phyloP scores from a whole-genome alignment of 495 filamentous ascomycete genomes.

The Aspergillus steynii region DNA sequence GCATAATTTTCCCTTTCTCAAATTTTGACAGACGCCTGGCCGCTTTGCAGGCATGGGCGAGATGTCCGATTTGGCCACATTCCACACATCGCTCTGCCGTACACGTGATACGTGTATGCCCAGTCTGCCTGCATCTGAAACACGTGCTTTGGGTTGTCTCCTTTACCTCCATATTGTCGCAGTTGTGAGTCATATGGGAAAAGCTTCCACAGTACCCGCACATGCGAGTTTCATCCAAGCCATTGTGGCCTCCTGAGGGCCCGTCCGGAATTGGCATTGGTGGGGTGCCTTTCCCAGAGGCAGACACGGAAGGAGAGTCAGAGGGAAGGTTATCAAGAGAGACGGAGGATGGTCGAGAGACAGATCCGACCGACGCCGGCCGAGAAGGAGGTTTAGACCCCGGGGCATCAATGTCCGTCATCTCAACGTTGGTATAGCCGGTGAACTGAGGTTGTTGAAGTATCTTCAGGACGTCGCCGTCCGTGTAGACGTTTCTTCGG shows the following conservation, averaged over 20 bases:
- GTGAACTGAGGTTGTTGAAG: constrained; percentile 52
- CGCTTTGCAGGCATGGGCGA: constrained; percentile 32
- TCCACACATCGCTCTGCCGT: constrained; percentile 42
- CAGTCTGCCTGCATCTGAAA: constrained; percentile 41
- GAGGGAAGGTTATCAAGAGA: constrained; percentile 24
- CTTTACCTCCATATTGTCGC: constrained; percentile 47
- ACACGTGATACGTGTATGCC: constrained; percentile 43
- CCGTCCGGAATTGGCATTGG: constrained; percentile 29
- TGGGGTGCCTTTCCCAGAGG: constrained; percentile 28
- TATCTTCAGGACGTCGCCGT: constrained; percentile 60
- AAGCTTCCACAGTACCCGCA: constrained; percentile 52
- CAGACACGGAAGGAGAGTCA: constrained; percentile 30
- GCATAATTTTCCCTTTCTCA: constrained; percentile 31
- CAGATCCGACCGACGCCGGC: constrained; percentile 17
- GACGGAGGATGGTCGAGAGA: constrained; percentile 29
- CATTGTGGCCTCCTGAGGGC: constrained; percentile 47
- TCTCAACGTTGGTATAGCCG: constrained; percentile 48
- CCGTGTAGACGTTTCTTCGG: constrained; percentile 70
- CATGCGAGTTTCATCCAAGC: constrained; percentile 41
- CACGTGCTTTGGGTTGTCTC: constrained; percentile 40
- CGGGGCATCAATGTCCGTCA: constrained; percentile 39
- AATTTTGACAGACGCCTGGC: constrained; percentile 34
- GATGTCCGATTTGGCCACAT: constrained; percentile 51
- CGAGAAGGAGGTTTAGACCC: constrained; percentile 16
- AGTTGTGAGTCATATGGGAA: constrained; percentile 47